Evolutionary conservation across 192 early-diverging fungal genomes (phyloP), one percentile per base, ranked within the genome.

Genomic region (Diversispora eburnea): DNA sequence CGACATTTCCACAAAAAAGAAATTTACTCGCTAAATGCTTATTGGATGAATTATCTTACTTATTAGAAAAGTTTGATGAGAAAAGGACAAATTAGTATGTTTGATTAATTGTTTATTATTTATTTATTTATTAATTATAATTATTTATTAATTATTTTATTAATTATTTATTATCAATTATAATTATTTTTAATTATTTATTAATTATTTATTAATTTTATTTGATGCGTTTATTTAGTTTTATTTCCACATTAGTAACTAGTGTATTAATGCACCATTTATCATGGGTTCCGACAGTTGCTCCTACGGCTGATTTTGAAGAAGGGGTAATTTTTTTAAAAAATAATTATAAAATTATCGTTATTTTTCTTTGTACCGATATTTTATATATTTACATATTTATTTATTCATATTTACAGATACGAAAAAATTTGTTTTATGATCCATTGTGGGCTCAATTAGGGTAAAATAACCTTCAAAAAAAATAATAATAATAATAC

Each of bases 401-500:
- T 25, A 22, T 49, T 39, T 48, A 12, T n/a, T 43, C 45, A 15
- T 42, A 17, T 63, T 3, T 52, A 25, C 47, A 79, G 76, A 78
- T 54, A 4, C 70, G 59, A n/a, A 68, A 74, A 66, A 78, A 82
- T 58, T 76, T 78, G 47, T 72, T 72, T 8, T 87, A 87, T 61
- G 85, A 87, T 73, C 85, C 85, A 4, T 56, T 87, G 8, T 87
- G 85, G 85, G 85, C 85, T 25, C 85, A 87, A 74, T 65, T 87
- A 56, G 85, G 80, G 80, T 81, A 78, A 22, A 47, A 54, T 5
- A 59, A 5, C 57, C 20, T 41, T 48, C 41, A 39, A 39, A 17
- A 12, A 54, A 33, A 45, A 43, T 45, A 20, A 17, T 17, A 48
- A 48, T 33, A 33, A 33, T 33, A 33, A 33, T 33, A 33, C 25